Conservation (phyloP, 139 green algal genomes). For the Dunaliella primolecta region DNA sequence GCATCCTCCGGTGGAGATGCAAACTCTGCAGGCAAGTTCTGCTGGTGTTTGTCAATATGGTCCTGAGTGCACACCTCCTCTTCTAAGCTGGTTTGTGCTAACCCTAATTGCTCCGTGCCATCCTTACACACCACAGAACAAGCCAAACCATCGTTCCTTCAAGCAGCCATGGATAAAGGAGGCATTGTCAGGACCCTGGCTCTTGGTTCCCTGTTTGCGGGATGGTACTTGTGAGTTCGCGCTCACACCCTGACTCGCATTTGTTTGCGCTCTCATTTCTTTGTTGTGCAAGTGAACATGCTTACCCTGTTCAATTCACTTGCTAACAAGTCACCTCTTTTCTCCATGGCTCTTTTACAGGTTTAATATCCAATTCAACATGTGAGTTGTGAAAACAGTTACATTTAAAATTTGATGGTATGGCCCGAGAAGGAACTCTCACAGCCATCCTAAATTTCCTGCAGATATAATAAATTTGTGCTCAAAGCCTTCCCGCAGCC, state of each 20-base stretch:
- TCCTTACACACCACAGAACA: neutral
- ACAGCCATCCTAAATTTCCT: too few species aligned
- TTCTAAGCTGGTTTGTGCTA: neutral
- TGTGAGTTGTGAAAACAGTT: neutral
- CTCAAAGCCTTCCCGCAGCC: slow-evolving; percentile 88
- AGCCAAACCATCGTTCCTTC: neutral
- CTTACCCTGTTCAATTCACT: too few species aligned
- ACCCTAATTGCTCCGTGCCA: too few species aligned
- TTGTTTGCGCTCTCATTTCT: too few species aligned
- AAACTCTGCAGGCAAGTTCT: neutral
- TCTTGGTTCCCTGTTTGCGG: neutral
- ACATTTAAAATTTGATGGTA: too few species aligned
- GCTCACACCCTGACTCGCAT: too few species aligned
- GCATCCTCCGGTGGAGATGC: neutral
- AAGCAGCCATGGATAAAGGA: neutral
- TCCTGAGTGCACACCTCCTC: neutral
- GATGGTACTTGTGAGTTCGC: neutral
- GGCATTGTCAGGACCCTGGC: neutral
- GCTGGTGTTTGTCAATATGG: neutral
- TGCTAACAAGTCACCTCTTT: too few species aligned
- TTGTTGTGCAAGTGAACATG: too few species aligned
- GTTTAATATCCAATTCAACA: slow-evolving; percentile 12
- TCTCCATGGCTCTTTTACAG: too few species aligned
- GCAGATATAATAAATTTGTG: slow-evolving; percentile 87
- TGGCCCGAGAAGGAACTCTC: too few species aligned